Conservation (phyloP, 495 filamentous ascomycete genomes). For the Xylaria telfairii region DNA sequence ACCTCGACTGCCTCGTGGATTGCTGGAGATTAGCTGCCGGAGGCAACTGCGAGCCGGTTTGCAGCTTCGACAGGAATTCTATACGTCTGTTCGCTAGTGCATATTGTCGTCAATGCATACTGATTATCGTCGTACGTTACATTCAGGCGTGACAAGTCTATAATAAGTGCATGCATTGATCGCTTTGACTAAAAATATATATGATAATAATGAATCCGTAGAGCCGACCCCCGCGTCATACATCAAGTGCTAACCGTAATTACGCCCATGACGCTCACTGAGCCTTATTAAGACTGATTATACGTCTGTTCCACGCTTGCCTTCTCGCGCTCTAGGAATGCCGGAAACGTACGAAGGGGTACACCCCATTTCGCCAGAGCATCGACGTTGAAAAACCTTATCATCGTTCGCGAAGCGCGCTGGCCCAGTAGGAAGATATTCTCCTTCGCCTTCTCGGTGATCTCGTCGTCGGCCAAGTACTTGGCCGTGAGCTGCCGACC, state of each 20-base stretch:
- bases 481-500: constrained; percentile 42
- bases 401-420: constrained; percentile 38
- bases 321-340: constrained; percentile 49
- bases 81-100: not conserved
- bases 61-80: constrained; percentile 7
- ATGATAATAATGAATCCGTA: not conserved
- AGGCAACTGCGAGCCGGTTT: constrained; percentile 7
- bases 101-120: not conserved
- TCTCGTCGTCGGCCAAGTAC: constrained; percentile 50
- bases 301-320: constrained; percentile 37
- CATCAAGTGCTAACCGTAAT: not conserved
- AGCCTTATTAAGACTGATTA: not conserved
- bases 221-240: not conserved
- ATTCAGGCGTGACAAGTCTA: no score
- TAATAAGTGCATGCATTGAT: no score
- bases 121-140: not conserved
- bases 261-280: no score
- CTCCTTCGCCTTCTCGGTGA: constrained; percentile 31
- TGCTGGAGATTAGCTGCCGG: constrained; percentile 5
- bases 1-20: not conserved
- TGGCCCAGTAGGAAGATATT: constrained; percentile 37
- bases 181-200: not conserved
- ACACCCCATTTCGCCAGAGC: constrained; percentile 40
- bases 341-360: constrained; percentile 42
- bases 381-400: constrained; percentile 44